Conservation (phyloP, 164 flowering plant species). For the Stephania cephalantha region DNA sequence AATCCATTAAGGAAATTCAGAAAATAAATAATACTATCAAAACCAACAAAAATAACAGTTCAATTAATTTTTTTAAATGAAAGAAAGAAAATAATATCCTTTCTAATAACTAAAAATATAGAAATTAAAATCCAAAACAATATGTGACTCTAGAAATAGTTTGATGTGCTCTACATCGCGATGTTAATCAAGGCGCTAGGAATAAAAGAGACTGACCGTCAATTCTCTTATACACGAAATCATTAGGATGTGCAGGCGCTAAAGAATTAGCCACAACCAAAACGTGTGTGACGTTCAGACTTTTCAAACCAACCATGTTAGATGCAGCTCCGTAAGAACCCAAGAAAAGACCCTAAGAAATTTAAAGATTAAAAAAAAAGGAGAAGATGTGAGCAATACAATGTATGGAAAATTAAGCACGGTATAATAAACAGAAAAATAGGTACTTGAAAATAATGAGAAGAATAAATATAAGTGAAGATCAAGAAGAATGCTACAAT, state of each 20-base stretch:
- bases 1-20: too few species aligned
- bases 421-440: background rate
- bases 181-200: background rate
- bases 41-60: too few species aligned
- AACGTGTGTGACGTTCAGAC: constrained; percentile 63
- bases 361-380: background rate
- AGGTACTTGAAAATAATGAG: background rate
- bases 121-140: background rate
- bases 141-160: too few species aligned
- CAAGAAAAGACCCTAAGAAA: constrained; percentile 65
- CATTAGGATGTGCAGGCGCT: constrained; percentile 40
- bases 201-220: constrained; percentile 32
- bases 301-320: constrained; percentile 49
- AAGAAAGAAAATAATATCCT: too few species aligned
- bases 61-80: too few species aligned
- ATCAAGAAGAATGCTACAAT: background rate
- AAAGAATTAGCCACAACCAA: constrained; percentile 49
- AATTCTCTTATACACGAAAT: constrained; percentile 55
- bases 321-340: constrained; percentile 83
- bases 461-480: background rate
- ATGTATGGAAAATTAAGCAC: background rate
- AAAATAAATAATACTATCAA: too few species aligned
- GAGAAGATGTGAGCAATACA: background rate
- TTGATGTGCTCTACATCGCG: background rate
- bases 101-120: background rate